Evolutionary conservation across 768 basidiomycete genomes (phyloP).

Genomic region (Zangia roseola): DNA sequence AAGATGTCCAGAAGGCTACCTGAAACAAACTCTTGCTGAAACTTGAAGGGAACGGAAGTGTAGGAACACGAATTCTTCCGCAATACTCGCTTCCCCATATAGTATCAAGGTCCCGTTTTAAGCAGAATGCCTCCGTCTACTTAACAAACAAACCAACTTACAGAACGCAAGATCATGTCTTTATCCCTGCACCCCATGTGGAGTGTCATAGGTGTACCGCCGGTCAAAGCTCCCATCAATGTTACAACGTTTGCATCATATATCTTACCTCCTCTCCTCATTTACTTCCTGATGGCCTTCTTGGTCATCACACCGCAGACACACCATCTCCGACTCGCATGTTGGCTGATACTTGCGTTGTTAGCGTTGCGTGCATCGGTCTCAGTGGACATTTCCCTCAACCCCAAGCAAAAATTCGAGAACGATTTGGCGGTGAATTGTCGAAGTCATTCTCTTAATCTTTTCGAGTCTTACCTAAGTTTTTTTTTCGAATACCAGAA

Average conservation of each 20-base stretch:
- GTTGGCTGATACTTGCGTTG: slow-evolving; percentile 46
- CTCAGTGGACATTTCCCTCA: slow-evolving; percentile 6
- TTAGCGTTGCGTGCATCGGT: slow-evolving; percentile 39
- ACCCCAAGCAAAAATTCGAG: background rate
- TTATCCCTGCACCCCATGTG: no score
- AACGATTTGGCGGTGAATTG: slow-evolving; percentile 14
- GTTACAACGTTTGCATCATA: slow-evolving; percentile 33
- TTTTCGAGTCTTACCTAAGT: no score
- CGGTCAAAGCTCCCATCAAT: slow-evolving; percentile 26
- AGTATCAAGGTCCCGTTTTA: no score
- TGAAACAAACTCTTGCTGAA: no score
- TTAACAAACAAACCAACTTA: no score
- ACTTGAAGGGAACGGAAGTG: no score
- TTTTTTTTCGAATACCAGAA: slow-evolving; percentile 4
- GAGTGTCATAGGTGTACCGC: background rate
- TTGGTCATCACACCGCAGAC: slow-evolving; percentile 49
- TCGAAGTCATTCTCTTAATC: no score
- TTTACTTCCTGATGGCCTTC: slow-evolving; percentile 49
- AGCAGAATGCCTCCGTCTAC: no score
- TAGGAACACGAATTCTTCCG: no score
- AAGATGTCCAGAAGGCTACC: no score
- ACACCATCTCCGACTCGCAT: slow-evolving; percentile 40
- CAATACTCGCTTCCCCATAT: no score
- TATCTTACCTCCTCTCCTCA: slow-evolving; percentile 41
- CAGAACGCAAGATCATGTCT: no score